Percentiles rank a stretch among this genome's conserved stretches.
These are phyloP conservation scores for Coemansia sp. DNA, from an alignment of 192 early-diverging fungal genomes.

Conservation along the genomic window DNA sequence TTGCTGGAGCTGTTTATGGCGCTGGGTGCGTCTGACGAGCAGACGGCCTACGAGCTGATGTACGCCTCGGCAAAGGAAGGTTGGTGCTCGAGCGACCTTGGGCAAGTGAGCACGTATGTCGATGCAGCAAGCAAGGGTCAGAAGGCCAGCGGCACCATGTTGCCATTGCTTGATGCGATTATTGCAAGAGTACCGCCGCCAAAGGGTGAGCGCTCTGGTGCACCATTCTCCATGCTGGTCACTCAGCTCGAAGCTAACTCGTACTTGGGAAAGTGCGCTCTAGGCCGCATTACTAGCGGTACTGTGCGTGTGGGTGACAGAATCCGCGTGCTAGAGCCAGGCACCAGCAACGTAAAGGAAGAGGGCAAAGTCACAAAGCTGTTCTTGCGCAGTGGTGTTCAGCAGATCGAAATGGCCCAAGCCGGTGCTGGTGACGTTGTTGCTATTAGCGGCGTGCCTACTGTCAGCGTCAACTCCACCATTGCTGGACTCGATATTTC, in stretches of 20 bases:
- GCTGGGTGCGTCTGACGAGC: constrained; percentile 75
- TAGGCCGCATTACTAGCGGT: constrained; percentile 74
- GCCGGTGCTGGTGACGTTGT: constrained; percentile 86
- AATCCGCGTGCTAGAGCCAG: constrained; percentile 71
- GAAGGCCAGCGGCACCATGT: constrained; percentile 53
- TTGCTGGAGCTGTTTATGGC: constrained; percentile 79
- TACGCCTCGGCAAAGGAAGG: constrained; percentile 84
- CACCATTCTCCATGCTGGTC: constrained; percentile 79
- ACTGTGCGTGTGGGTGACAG: constrained; percentile 69
- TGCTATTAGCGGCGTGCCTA: constrained; percentile 71
- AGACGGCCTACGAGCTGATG: constrained; percentile 74
- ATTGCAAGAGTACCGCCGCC: constrained; percentile 68
- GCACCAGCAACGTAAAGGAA: constrained; percentile 61
- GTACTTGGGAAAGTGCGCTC: constrained; percentile 80
- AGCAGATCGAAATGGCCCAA: constrained; percentile 67
- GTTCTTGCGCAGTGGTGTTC: constrained; percentile 70
- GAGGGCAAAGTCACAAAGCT: constrained; percentile 75
- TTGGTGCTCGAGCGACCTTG: constrained; percentile 66
- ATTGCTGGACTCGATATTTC: constrained; percentile 60
- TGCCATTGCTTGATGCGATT: constrained; percentile 74
- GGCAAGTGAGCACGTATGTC: constrained; percentile 19
- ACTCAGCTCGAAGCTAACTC: constrained; percentile 83
- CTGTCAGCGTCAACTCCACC: constrained; percentile 77
- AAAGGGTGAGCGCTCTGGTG: constrained; percentile 57
- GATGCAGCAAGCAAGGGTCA: constrained; percentile 9